Conservation (phyloP, 805 yeast genomes). For the Barnettozyma californica region DNA sequence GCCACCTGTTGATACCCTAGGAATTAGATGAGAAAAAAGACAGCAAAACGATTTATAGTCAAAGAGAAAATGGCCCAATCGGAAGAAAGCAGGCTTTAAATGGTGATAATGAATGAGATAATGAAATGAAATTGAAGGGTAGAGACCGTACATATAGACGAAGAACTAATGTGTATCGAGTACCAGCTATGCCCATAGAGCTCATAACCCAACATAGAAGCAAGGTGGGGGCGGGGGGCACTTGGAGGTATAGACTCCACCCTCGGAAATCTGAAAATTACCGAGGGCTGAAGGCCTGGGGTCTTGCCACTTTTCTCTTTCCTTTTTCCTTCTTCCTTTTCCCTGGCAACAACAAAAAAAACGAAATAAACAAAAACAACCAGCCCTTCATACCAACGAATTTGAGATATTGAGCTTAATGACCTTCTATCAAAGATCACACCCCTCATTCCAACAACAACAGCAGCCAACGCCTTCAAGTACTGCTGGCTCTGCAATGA, state of each 20-base stretch:
- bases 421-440: background rate
- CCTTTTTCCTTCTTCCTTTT: background rate
- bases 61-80: too few relatives aligned
- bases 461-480: background rate
- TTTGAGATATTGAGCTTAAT: background rate
- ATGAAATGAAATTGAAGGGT: background rate
- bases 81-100: background rate
- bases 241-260: background rate
- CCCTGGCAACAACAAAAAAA: background rate
- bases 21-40: conserved; percentile 5
- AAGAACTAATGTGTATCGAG: too few relatives aligned
- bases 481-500: background rate
- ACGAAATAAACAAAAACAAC: background rate
- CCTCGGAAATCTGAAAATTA: background rate
- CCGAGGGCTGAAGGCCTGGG: background rate
- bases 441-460: background rate
- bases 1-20: conserved; percentile 22
- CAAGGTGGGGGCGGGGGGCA: too few relatives aligned
- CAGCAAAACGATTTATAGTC: too few relatives aligned
- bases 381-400: background rate
- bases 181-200: too few relatives aligned
- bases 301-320: background rate
- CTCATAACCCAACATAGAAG: too few relatives aligned
- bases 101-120: background rate
- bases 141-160: too few relatives aligned